Conservation (phyloP, 257 asterid genomes). For the Nicotiana benthamiana region DNA sequence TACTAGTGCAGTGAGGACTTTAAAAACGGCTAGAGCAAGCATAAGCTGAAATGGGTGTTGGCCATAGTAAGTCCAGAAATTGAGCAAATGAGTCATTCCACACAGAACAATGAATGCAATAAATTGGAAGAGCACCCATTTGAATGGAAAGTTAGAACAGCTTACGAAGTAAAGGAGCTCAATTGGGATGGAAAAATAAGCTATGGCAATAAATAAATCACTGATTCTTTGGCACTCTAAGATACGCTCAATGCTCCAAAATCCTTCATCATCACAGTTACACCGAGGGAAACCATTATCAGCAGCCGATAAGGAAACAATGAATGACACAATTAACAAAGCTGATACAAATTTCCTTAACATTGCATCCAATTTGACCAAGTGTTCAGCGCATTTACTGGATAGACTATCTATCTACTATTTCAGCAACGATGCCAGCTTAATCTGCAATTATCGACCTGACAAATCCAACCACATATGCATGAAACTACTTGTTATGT, state of each 20-base stretch:
- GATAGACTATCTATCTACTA: neutral
- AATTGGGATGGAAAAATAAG: constrained; percentile 89
- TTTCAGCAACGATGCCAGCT: neutral
- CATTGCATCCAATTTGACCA: constrained; percentile 42
- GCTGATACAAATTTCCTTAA: constrained; percentile 37
- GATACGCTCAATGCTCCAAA: constrained; percentile 67
- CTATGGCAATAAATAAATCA: constrained; percentile 89
- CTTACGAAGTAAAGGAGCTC: constrained; percentile 91
- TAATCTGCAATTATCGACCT: neutral
- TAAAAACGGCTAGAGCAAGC: constrained; percentile 82
- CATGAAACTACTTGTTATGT: neutral
- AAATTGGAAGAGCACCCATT: constrained; percentile 89
- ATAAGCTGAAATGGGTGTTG: constrained; percentile 85
- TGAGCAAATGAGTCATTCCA: constrained; percentile 95
- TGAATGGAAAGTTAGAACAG: constrained; percentile 76
- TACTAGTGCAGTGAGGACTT: constrained; percentile 78
- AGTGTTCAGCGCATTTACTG: neutral
- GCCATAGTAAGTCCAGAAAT: constrained; percentile 92
- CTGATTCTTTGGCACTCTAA: constrained; percentile 75
- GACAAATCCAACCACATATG: neutral
- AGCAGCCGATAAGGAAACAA: constrained; percentile 36
- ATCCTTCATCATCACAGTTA: constrained; percentile 77
- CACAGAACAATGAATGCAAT: constrained; percentile 84
- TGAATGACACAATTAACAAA: constrained; percentile 32
- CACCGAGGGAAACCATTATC: constrained; percentile 49